phyloP scores from a whole-genome alignment of 1,139 yeast genomes.

The Hansenula sp. region DNA sequence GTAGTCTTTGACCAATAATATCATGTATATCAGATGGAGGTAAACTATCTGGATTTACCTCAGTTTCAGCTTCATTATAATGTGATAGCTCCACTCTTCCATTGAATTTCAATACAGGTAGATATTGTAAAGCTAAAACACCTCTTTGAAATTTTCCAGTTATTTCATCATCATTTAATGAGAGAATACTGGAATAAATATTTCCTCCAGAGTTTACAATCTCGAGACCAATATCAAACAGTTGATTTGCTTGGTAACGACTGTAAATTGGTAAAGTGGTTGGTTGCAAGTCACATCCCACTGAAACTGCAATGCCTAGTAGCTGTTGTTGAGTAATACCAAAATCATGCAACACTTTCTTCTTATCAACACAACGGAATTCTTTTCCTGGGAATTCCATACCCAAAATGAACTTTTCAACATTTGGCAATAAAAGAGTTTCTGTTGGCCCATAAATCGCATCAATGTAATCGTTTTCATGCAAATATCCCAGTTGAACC shows the following conservation, averaged over 20 bases:
- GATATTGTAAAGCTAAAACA: constrained; percentile 44
- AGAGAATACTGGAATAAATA: constrained; percentile 33
- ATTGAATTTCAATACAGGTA: constrained; percentile 66
- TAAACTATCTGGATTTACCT: constrained; percentile 33
- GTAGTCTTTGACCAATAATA: constrained; percentile 78
- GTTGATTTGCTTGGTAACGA: constrained; percentile 27
- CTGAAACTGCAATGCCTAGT: constrained; percentile 67
- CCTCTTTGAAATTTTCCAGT: constrained; percentile 46
- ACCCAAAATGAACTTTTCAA: constrained; percentile 69
- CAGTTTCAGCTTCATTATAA: constrained; percentile 17
- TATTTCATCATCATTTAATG: constrained; percentile 22
- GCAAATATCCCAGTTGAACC: constrained; percentile 74
- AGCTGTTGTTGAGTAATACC: constrained; percentile 60
- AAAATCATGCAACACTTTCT: constrained; percentile 56
- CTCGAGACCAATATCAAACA: constrained; percentile 36
- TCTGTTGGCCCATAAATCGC: constrained; percentile 86
- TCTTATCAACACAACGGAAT: constrained; percentile 63
- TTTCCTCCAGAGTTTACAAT: constrained; percentile 42
- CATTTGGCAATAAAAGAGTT: constrained; percentile 51
- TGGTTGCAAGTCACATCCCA: constrained; percentile 78
- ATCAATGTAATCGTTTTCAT: constrained; percentile 52
- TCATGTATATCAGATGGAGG: constrained; percentile 78
- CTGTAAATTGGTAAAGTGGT: constrained; percentile 49
- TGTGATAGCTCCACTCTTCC: constrained; percentile 66
- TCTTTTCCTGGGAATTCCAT: constrained; percentile 64